Base-by-base conservation (phyloP, 345 rosid species). In the Atalantia buxifolia region DNA sequence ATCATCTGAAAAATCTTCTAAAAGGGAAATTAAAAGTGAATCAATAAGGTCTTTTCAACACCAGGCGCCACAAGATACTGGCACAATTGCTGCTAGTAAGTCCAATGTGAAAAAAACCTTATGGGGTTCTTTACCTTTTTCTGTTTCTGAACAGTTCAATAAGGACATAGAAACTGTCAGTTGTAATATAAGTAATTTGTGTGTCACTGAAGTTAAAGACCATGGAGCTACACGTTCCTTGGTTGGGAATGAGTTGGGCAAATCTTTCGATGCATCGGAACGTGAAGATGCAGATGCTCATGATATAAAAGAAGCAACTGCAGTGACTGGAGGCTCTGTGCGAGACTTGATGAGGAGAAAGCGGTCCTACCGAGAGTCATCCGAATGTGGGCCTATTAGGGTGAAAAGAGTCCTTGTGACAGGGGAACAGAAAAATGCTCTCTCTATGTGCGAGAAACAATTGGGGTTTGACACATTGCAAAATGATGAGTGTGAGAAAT, bases 341-440 rank as follows among this genome's bases (percentile, higher is more conserved):
- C 89, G 99, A 71, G 98, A 93, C 79, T 83, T 95, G 90, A 95
- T 93, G 98, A 89, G 98, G 74, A 89, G 79, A 83, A 93, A 91
- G 82, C 89, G 98, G 66, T 63, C 79, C 81, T 69, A 78, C 83
- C 89, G 75, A 61, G 85, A 86, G 31, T 76, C 87, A 28, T 79
- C 80, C 75, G 91, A 76, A 77, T 76, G 73, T 81, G 87, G 77
- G 6, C 78, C 81, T 80, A 28, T 60, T 78, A 80, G 84, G 63
- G 77, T 71, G 40, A 83, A 84, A 69, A 89, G 79, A 59, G 79
- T 78, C 78, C 55, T 65, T 80, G 74, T 79, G 64, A 79, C 48
- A 36, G 85, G 76, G 69, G 84, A 69, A 59, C 82, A 77, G 31
- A 78, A 81, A 59, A 72, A 55, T 62, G 42, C 73, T 67, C n/a